Conservation (phyloP, 1,284 basidiomycete species). For the Trichosporon sp. region DNA sequence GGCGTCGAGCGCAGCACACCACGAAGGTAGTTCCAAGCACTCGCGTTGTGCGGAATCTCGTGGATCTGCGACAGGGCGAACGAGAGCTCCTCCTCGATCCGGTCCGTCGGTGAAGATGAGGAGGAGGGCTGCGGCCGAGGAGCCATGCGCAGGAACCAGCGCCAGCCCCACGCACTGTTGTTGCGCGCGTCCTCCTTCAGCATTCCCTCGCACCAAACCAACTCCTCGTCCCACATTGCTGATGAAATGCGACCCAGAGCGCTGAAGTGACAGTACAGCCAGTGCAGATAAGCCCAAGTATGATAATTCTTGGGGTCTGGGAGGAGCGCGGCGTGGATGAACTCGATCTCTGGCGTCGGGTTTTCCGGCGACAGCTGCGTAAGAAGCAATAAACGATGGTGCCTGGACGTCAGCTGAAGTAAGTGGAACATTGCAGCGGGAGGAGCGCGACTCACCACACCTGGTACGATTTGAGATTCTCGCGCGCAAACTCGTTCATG, state of each 20-base stretch:
- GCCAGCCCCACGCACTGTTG: constrained; percentile 95
- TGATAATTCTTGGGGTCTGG: constrained; percentile 91
- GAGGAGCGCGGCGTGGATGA: constrained; percentile 70
- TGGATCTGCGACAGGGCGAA: constrained; percentile 74
- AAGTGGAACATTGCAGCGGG: not conserved
- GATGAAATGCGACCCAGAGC: constrained; percentile 56
- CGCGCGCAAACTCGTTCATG: constrained; percentile 80
- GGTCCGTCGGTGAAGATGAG: constrained; percentile 32
- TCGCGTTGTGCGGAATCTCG: constrained; percentile 85
- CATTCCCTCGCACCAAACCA: constrained; percentile 74
- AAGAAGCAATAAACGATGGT: constrained; percentile 81
- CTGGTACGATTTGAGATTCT: constrained; percentile 89
- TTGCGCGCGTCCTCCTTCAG: constrained; percentile 81
- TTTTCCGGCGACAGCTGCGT: constrained; percentile 63
- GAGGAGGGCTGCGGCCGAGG: constrained; percentile 43
- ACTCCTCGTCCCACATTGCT: constrained; percentile 74
- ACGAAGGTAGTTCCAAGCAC: constrained; percentile 92
- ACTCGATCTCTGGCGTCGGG: constrained; percentile 67
- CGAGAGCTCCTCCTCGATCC: constrained; percentile 60
- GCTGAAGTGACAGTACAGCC: constrained; percentile 77
- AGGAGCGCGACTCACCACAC: constrained; percentile 67
- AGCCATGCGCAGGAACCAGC: constrained; percentile 87
- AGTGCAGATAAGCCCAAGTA: constrained; percentile 93
- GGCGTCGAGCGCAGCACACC: constrained; percentile 56
- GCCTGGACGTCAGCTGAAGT: constrained; percentile 55